These are phyloP conservation scores for Gymnopus androsaceus DNA, from an alignment of 1,284 basidiomycete species.

Conservation along the genomic window DNA sequence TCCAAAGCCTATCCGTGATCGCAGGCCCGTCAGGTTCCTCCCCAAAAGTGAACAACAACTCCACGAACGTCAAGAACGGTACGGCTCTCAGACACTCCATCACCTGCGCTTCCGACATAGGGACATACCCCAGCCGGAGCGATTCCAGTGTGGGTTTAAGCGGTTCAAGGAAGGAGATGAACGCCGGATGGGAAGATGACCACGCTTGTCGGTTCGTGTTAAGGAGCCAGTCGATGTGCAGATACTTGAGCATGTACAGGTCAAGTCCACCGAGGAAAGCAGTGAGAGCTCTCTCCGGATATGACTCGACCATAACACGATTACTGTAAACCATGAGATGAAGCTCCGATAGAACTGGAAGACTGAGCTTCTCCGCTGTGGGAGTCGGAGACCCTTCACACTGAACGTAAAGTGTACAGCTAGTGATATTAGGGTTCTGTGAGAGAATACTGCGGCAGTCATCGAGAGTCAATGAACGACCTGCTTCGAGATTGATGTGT, in stretches of 20 bases:
- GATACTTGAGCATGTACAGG: constrained; percentile 1
- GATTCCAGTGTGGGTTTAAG: constrained; percentile 28
- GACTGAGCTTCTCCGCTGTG: background rate
- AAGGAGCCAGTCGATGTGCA: constrained; percentile 16
- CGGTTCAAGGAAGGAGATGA: constrained; percentile 33
- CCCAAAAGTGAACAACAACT: constrained; percentile 35
- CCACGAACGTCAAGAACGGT: constrained; percentile 30
- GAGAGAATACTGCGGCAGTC: constrained; percentile 35
- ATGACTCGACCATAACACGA: background rate
- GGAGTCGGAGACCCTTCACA: constrained; percentile 19
- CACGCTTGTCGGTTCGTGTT: background rate
- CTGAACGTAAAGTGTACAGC: constrained; percentile 34
- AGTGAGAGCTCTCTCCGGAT: constrained; percentile 28
- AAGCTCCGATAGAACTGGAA: constrained; percentile 23
- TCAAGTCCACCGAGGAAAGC: constrained; percentile 28
- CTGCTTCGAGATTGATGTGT: constrained; percentile 36
- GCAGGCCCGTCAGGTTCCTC: constrained; percentile 35
- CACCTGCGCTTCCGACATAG: constrained; percentile 34
- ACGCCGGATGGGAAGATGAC: constrained; percentile 17
- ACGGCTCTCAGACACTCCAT: constrained; percentile 31
- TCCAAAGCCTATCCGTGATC: constrained; percentile 31
- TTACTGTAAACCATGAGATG: constrained; percentile 32
- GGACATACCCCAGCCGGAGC: constrained; percentile 39
- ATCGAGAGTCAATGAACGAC: constrained; percentile 34
- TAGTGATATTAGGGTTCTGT: constrained; percentile 29